Percentiles rank a stretch among this genome's conserved stretches.
Conservation (phyloP, 1,139 yeast genomes). For the Nakaseomyces bracarensis region DNA sequence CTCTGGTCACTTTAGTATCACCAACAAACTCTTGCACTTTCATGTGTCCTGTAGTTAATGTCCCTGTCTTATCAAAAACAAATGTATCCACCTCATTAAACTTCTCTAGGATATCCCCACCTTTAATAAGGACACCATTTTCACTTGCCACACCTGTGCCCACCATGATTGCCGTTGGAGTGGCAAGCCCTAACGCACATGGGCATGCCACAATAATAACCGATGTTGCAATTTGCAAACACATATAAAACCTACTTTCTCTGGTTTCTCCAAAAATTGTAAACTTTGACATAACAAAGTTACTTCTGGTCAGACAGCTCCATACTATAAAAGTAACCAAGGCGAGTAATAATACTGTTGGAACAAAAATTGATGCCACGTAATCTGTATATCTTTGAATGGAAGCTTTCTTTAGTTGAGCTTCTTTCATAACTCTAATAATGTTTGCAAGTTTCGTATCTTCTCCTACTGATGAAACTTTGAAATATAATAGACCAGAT, state of each 20-base stretch:
- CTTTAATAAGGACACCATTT: slow-evolving; percentile 84
- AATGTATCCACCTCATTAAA: slow-evolving; percentile 59
- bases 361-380: slow-evolving; percentile 82
- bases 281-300: slow-evolving; percentile 28
- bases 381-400: slow-evolving; percentile 83
- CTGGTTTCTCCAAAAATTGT: slow-evolving; percentile 51
- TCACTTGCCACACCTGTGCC: slow-evolving; percentile 95
- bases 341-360: slow-evolving; percentile 56
- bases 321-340: slow-evolving; percentile 61
- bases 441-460: slow-evolving; percentile 84
- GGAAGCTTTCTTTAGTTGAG: slow-evolving; percentile 84
- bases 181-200: slow-evolving; percentile 92
- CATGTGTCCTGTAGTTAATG: slow-evolving; percentile 84
- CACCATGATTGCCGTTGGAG: slow-evolving; percentile 98
- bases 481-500: slow-evolving; percentile 59
- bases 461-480: slow-evolving; percentile 64
- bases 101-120: slow-evolving; percentile 81
- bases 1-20: slow-evolving; percentile 10
- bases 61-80: slow-evolving; percentile 93
- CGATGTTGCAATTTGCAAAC: slow-evolving; percentile 79
- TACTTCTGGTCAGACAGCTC: slow-evolving; percentile 41
- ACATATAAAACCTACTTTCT: slow-evolving; percentile 56
- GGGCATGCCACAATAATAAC: slow-evolving; percentile 98
- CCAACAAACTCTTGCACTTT: slow-evolving; percentile 34
- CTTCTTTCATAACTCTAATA: slow-evolving; percentile 76